Percentiles rank a stretch among this genome's conserved stretches.
Conservation (phyloP, 2,329 filamentous ascomycete genomes). For the Zymoseptoria tritici region DNA sequence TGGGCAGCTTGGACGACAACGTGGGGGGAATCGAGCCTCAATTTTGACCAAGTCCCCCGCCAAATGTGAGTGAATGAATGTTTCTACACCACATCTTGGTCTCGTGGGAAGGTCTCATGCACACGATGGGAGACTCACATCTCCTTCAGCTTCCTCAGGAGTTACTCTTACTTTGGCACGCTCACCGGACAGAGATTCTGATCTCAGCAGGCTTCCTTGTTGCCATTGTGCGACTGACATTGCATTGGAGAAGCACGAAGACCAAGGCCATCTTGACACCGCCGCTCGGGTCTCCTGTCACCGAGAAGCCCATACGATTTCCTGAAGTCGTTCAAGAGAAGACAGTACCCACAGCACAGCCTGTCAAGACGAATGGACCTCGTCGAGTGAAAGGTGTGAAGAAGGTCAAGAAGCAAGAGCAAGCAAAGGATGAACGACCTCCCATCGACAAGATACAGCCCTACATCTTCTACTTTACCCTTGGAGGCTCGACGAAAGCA, state of each 20-base stretch:
- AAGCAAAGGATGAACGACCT: background rate
- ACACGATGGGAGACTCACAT: background rate
- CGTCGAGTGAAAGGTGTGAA: constrained; percentile 26
- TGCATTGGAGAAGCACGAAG: constrained; percentile 20
- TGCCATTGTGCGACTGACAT: constrained; percentile 20
- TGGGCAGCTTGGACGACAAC: too few relatives aligned
- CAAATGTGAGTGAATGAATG: background rate
- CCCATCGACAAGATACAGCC: constrained; percentile 48
- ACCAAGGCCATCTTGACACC: constrained; percentile 18
- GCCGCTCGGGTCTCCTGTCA: constrained; percentile 15
- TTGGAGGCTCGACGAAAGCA: constrained; percentile 75
- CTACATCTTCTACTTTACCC: constrained; percentile 80
- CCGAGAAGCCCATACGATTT: constrained; percentile 12
- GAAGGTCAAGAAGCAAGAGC: constrained; percentile 13
- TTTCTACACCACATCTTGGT: background rate
- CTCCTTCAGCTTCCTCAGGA: constrained; percentile 21
- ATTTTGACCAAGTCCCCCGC: background rate
- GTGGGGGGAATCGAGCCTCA: background rate
- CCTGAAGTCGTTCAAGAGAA: background rate
- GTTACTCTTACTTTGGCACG: constrained; percentile 28
- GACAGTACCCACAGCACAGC: background rate
- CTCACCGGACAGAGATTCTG: constrained; percentile 24
- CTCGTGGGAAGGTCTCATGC: background rate
- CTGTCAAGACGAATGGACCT: constrained; percentile 16
- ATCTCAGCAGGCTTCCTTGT: constrained; percentile 25